Base-by-base conservation (phyloP, 495 filamentous ascomycete genomes). In the Podospora appendiculata region DNA sequence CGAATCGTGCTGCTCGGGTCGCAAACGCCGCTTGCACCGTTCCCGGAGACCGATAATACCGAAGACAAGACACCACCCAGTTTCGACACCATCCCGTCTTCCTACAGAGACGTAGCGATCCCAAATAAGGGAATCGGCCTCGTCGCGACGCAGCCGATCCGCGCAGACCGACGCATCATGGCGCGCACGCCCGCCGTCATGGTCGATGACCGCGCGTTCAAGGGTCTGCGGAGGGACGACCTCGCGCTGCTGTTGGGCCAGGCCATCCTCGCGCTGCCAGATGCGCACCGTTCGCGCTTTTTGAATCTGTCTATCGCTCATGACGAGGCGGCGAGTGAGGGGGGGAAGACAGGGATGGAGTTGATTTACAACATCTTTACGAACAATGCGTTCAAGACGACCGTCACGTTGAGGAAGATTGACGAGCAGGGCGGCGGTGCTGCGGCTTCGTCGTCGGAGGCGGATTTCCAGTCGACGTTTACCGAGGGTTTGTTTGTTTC, bases 111-210 rank as follows among this genome's bases (percentile, higher is more conserved):
- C 47, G 52, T 57, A 6, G 48, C 54, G 6, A 57, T 68, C 43
- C 44, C 54, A 0, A 60, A 61, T 12, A 68, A 69, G 25, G 68
- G 57, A 32, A 51, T 65, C 54, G 68, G 68, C 11, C 51, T 70
- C 4, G 58, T 70, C 32, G 61, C 68, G 1, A 60, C 52, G 8
- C 42, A 53, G 10, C 52, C 50, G 7, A 65, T 70, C 41, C 56
- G 50, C 33, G 40, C 56, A 7, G 64, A 60, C 3, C 53, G 63
- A 43, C 59, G 55, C 10, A 41, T 70, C 45, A 69, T 69, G 60
- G 56, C 55, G 6, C 54, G 49, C 3, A 67, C 62, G 4, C 63
- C 66, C 4, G 58, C 54, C 5, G 34, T 70, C 6, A 66, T 69
- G 62, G 59, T 70, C 12, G 64, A 67, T 53, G 62, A 65, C 41